Evolutionary conservation across 495 filamentous ascomycete genomes (phyloP).

Genomic region (Xylaria intraflava): DNA sequence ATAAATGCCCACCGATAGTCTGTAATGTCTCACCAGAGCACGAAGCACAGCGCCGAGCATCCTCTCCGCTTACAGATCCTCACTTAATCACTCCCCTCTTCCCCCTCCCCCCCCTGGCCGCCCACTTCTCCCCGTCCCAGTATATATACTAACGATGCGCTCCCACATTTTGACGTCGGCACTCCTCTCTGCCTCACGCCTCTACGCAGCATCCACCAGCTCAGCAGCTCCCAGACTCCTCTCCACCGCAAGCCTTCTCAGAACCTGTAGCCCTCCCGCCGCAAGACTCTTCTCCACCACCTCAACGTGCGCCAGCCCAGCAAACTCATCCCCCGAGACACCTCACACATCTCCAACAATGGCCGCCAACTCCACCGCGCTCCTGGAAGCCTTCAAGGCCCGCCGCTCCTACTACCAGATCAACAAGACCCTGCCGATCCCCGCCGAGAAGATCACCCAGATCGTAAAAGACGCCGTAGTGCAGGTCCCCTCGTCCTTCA

Average conservation of each 20-base stretch:
- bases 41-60: too few species aligned
- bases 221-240: constrained; percentile 9
- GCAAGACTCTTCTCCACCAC: constrained; percentile 20
- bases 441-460: constrained; percentile 47
- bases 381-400: constrained; percentile 48
- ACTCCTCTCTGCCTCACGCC: constrained; percentile 19
- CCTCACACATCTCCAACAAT: constrained; percentile 16
- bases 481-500: constrained; percentile 57
- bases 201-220: constrained; percentile 17
- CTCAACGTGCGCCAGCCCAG: constrained; percentile 6
- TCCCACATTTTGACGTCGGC: constrained; percentile 23
- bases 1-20: too few species aligned
- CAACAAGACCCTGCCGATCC: constrained; percentile 48
- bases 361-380: constrained; percentile 17
- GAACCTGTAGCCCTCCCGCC: constrained; percentile 7
- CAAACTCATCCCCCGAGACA: constrained; percentile 7
- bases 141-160: constrained; percentile 26
- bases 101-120: too few species aligned
- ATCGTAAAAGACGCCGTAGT: constrained; percentile 48
- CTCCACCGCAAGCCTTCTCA: neutral
- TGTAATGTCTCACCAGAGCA: too few species aligned
- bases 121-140: too few species aligned
- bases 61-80: too few species aligned
- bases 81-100: too few species aligned
- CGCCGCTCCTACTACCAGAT: constrained; percentile 57